Conservation (phyloP, 2,329 filamentous ascomycete species). For the Ascochyta koolunga region DNA sequence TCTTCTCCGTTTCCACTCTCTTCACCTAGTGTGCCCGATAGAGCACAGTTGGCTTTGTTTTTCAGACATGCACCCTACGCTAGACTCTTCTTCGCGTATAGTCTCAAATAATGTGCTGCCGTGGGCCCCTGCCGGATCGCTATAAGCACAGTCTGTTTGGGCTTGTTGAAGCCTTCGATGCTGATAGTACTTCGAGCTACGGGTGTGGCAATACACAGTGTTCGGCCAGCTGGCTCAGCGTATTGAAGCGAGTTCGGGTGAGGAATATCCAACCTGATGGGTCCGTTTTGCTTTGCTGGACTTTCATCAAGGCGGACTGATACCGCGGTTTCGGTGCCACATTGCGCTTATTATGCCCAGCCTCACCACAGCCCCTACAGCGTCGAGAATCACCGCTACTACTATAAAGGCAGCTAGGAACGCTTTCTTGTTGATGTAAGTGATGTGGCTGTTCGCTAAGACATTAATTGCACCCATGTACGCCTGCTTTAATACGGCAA, state of each 20-base stretch:
- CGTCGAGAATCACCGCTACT: too few relatives aligned
- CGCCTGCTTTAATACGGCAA: too few relatives aligned
- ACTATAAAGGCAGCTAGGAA: too few relatives aligned
- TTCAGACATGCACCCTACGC: conserved; percentile 36
- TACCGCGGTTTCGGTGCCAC: conserved; percentile 18
- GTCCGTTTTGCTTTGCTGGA: conserved; percentile 1
- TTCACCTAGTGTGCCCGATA: conserved; percentile 17
- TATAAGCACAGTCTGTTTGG: conserved; percentile 18
- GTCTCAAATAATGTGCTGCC: conserved; percentile 24
- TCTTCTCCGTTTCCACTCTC: conserved; percentile 17
- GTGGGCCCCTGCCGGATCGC: conserved; percentile 24
- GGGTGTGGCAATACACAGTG: conserved; percentile 15
- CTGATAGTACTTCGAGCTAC: conserved; percentile 6
- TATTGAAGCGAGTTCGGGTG: conserved; percentile 22
- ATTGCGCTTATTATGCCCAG: too few relatives aligned
- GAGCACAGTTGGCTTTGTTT: conserved; percentile 25
- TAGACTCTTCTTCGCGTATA: conserved; percentile 22
- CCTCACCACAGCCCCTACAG: too few relatives aligned
- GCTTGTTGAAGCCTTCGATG: background rate
- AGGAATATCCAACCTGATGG: conserved; percentile 29
- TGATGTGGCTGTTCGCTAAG: too few relatives aligned
- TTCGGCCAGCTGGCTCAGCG: background rate
- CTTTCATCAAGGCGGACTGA: conserved; percentile 11
- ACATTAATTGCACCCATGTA: too few relatives aligned
- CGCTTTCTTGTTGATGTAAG: too few relatives aligned